Base-by-base conservation (phyloP, 805 yeast species). In the Kregervanrija fluxuum region DNA sequence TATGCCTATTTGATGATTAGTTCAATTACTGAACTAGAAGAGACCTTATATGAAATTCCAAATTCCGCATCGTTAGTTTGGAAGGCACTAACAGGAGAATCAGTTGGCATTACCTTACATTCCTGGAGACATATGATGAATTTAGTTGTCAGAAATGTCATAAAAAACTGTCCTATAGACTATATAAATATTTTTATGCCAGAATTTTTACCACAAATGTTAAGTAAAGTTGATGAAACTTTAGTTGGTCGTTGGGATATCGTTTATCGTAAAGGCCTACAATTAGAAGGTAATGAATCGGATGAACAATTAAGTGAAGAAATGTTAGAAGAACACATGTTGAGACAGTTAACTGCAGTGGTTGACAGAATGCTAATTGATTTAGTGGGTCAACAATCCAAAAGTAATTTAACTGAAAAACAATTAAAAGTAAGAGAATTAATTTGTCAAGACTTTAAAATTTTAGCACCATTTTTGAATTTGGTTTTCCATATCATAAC, bases 61-160 rank as follows among this genome's bases (percentile, higher is more conserved):
- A 80, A 80, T 41, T 79, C 88, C 48, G 95, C 95, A 0, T 63
- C 70, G 5, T 63, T 79, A 54, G 67, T 93, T 38, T 85, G 95
- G 88, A 79, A 77, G 51, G 90, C 98, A 1, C 79, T 95, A 33
- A 93, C 95, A 1, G 90, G 89, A 4, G 85, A 81, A 48, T 71
- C 82, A 5, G 79, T 81, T 5, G 99, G 99, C 13, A 82, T 93
- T 14, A 87, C 98, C 0, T 71, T 88, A 36, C 98, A 93, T 64
- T 86, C 95, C 22, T 93, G 99, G 99, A 84, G 95, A 51, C 99
- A 95, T 60, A 85, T 93, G 82, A 80, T 91, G 37, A 90, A 91
- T 52, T 75, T 91, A 38, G 93, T 93, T 45, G 74, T 93, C 43
- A 75, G 98, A 53, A 85, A 87, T 45, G 83, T 89, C 8, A 78